phyloP scores from a whole-genome alignment of 192 early-diverging fungal species.

The Phlyctochytrium planicorne region DNA sequence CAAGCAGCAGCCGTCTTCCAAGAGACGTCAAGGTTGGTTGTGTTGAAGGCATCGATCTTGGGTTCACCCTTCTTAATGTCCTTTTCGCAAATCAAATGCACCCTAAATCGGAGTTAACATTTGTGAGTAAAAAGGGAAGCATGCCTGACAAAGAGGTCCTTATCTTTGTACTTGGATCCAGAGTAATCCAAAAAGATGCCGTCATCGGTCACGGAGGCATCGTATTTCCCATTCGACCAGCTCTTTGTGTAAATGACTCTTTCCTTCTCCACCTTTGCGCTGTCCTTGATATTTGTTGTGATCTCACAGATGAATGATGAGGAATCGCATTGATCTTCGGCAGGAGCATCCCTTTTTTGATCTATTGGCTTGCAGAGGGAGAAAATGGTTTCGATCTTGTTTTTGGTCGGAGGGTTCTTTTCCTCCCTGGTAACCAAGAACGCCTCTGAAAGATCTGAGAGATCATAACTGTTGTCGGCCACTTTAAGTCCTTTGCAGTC shows the following conservation, averaged over 20 bases:
- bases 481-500: neutral
- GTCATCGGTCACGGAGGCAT: neutral
- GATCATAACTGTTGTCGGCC: slow-evolving; percentile 6
- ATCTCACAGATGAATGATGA: neutral
- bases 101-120: too few species aligned
- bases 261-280: neutral
- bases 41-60: neutral
- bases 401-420: neutral
- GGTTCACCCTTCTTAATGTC: slow-evolving; percentile 4
- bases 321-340: slow-evolving; percentile 1
- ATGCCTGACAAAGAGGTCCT: too few species aligned
- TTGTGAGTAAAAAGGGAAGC: too few species aligned
- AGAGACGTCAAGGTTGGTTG: neutral
- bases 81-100: neutral
- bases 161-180: neutral
- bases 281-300: slow-evolving; percentile 1
- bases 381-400: neutral
- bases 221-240: neutral
- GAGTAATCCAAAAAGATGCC: neutral
- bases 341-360: neutral
- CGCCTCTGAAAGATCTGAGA: neutral
- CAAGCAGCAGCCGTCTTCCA: neutral
- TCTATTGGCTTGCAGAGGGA: neutral
- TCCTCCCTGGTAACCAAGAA: neutral
- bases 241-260: neutral